phyloP scores from a whole-genome alignment of 108 stramenopile species.

The Nannochloropsis salina region DNA sequence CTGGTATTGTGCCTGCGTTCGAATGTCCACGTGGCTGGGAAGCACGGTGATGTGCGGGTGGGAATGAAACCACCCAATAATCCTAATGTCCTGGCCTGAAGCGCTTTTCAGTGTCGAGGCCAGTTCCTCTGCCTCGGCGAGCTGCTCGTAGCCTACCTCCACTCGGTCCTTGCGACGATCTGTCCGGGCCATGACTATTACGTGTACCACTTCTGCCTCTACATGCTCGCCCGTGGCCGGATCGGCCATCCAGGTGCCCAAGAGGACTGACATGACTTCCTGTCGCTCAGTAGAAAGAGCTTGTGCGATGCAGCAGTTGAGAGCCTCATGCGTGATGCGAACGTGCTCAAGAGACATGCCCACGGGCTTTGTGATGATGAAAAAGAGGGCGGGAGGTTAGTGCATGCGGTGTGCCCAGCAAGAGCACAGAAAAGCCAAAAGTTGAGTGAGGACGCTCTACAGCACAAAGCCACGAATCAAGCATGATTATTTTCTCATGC shows the following conservation, averaged over 20 bases:
- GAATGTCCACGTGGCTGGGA: constrained; percentile 24
- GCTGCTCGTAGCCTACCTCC: constrained; percentile 15
- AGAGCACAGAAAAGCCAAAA: too few relatives aligned
- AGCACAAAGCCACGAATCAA: too few relatives aligned
- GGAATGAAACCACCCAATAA: constrained; percentile 25
- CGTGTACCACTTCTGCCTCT: neutral
- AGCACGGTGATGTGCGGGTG: constrained; percentile 36
- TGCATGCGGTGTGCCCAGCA: too few relatives aligned
- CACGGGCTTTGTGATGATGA: neutral
- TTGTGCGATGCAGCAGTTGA: neutral
- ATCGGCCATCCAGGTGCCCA: constrained; percentile 24
- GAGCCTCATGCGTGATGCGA: neutral
- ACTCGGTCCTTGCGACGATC: constrained; percentile 18
- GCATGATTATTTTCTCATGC: too few relatives aligned
- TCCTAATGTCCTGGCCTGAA: neutral
- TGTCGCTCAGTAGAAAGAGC: constrained; percentile 30
- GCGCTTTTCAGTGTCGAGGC: neutral
- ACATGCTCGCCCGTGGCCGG: neutral
- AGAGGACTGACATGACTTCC: constrained; percentile 25
- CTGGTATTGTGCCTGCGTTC: constrained; percentile 28
- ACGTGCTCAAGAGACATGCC: neutral
- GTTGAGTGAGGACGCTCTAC: too few relatives aligned
- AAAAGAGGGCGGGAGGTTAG: too few relatives aligned
- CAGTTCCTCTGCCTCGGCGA: neutral
- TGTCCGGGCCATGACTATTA: neutral